Evolutionary conservation across 1,284 basidiomycete genomes (phyloP), one percentile per base, ranked within the genome.

Genomic region (Taiwanofungus camphoratus): DNA sequence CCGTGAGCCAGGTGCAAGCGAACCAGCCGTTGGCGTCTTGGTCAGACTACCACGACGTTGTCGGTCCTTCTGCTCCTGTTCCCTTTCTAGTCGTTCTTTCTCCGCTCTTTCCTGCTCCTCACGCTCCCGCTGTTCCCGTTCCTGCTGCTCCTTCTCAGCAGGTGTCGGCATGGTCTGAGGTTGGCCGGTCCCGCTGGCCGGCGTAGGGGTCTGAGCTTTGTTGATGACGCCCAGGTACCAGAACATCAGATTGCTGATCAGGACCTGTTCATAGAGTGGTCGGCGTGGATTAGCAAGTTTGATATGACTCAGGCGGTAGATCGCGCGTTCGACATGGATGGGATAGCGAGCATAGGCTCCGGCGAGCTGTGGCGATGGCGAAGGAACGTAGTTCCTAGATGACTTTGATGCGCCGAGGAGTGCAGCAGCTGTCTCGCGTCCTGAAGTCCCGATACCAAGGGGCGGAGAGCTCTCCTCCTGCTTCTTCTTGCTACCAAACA

Each of bases 181-280:
- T 41, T 39, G 51, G 16, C 39, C 49, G 18, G 44, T 36, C 23
- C 34, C 42, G 30, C 46, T 48, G 2, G 30, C 44, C 48, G 69
- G 67, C 37, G 66, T 60, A 16, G 62, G 56, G 23, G 52, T 51
- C 58, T 81, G 82, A 22, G 81, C 73, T 66, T 87, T 92, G 63
- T 98, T 97, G 67, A 99, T 96, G 51, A 99, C 81, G n/a, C 92
- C 90, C 30, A 99, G 76, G 63, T 99, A 99, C 95, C 95, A 99
- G 73, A 99, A 99, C 94, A 98, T 99, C 54, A 99, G 74, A 64
- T 99, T 99, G 57, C 92, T 96, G 64, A 99, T 99, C 49, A 99
- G 70, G 39, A 99, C 95, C 65, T 99, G 95, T 69, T 99, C 96
- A 58, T 96, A 98, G 13, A 99, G 73, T 15, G 96, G 93, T 33